Base-by-base conservation (phyloP, 2,329 filamentous ascomycete genomes). In the Diaporthe humulicola region DNA sequence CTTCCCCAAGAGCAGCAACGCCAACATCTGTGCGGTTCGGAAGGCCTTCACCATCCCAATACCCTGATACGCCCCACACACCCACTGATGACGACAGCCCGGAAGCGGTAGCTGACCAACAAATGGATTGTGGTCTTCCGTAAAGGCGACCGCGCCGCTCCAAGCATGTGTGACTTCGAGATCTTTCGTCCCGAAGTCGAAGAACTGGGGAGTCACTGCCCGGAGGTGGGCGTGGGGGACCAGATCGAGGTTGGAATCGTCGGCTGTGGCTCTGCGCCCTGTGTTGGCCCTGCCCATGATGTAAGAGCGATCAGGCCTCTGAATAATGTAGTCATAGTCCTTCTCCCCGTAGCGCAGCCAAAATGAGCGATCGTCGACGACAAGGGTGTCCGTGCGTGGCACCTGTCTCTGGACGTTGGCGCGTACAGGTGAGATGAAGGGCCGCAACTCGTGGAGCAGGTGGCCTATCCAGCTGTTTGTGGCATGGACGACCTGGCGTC, bases 321-420 rank as follows among this genome's bases (percentile, higher is more conserved):
- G n/a, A 15, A 25, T 40, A 2, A 40, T 15, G 14, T 40, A 25
- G 33, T 60, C 57, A 9, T 40, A 40, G 12, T 60, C 36, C 28
- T 40, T 40, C 33, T 60, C 56, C 12, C 22, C 36, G 6, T 25
- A 28, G 57, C 36, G 36, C 17, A 60, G 36, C 57, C 36, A 60
- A 36, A 60, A 40, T 6, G 36, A 40, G 7, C 30, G 5, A 28
- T 60, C 36, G 8, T 60, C 22, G 33, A 40, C n/a, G 22, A 5
- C 40, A 7, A 60, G 5, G 12, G 33, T 25, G 14, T 25, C 17
- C 40, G 36, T n/a, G 33, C 12, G 14, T 12, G 56, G 56, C 56
- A 58, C 56, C 17, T 58, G 56, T 38, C 56, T 58, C 56, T 58
- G 56, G 14, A 58, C 30, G 56, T 58, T 58, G 56, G 56, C 56